These are phyloP conservation scores for Lentinus tigrinus DNA, from an alignment of 768 basidiomycete species.

Conservation along the genomic window DNA sequence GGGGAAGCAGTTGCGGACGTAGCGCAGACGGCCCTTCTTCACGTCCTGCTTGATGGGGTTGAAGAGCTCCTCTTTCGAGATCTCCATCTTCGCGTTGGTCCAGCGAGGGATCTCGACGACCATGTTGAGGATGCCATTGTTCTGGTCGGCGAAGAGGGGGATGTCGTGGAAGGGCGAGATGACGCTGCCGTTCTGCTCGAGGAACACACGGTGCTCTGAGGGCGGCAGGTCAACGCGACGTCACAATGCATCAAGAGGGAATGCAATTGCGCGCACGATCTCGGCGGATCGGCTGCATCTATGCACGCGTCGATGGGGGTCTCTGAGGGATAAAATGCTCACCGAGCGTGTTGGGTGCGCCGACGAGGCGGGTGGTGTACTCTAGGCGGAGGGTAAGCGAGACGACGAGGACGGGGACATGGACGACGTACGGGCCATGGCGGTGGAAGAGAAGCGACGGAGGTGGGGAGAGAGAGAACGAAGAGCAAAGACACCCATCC, in stretches of 20 bases:
- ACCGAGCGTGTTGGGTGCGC: conserved; percentile 94
- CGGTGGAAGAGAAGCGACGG: conserved; percentile 48
- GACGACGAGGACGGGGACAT: conserved; percentile 12
- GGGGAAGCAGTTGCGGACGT: conserved; percentile 99
- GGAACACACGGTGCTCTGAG: conserved; percentile 93
- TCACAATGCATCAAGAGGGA: neutral
- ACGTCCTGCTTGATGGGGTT: conserved; percentile 99
- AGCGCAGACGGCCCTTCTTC: conserved; percentile 95
- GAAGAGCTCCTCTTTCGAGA: conserved; percentile 96
- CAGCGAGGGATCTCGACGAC: conserved; percentile 97
- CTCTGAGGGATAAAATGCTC: conserved; percentile 20
- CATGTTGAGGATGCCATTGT: conserved; percentile 97
- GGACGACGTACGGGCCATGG: conserved; percentile 55
- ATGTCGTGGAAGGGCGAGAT: conserved; percentile 94
- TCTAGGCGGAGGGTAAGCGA: conserved; percentile 39
- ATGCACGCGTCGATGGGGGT: conserved; percentile 11
- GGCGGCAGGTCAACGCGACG: neutral
- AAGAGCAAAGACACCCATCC: conserved; percentile 28
- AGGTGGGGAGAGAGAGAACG: conserved; percentile 63
- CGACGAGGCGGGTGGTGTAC: conserved; percentile 75
- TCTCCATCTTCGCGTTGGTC: conserved; percentile 99
- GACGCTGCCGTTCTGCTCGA: conserved; percentile 86
- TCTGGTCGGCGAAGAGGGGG: conserved; percentile 95
- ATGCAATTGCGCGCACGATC: conserved; percentile 12
- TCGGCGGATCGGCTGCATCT: conserved; percentile 19